Evolutionary conservation across 2,329 filamentous ascomycete genomes (phyloP), one percentile per base, ranked within the genome.

Genomic region (Ceratocystis diversiconidia): DNA sequence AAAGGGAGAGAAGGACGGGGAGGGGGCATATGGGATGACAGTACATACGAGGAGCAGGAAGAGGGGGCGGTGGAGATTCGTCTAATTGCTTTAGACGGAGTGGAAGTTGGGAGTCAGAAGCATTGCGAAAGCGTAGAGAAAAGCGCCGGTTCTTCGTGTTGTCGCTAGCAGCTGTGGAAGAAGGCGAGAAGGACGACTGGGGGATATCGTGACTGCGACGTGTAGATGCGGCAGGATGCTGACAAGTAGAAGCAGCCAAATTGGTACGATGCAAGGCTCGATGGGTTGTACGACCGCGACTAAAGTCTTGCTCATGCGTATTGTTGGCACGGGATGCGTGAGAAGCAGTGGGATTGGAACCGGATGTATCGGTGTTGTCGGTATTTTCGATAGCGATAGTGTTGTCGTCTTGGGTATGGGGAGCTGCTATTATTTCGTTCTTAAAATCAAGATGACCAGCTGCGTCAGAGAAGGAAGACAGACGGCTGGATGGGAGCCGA

Each of bases 41-140:
- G 55, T 32, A 65, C 75, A 69, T 83, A 85, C 79, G 81, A 76
- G 67, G 68, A 43, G 76, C 82, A 73, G 78, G 85, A 72, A 82
- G 79, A 70, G 79, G 85, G 71, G 80, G 84, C 25, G 79, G 75
- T 70, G 66, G 64, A n/a, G 77, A 80, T 71, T 80, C 77, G 68
- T 79, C 77, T 65, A 90, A 86, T 71, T 87, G 83, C 73, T 87
- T 91, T 63, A 87, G 87, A 73, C 85, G 83, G 36, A 85, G 79
- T 10, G 90, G 90, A 68, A 97, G 77, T 74, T 96, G 91, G 62
- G 91, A 88, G 76, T 97, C 92, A 7, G 92, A 96, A 68, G 90
- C 92, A 81, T 96, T 92, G 72, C 91, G 88, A 74, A 94, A 91
- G 72, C 87, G 86, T 76, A 96, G 79, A 75, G 82, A 85, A 73